Evolutionary conservation across 176 grass and related monocot species (phyloP).

Genomic region (Avena sativa): DNA sequence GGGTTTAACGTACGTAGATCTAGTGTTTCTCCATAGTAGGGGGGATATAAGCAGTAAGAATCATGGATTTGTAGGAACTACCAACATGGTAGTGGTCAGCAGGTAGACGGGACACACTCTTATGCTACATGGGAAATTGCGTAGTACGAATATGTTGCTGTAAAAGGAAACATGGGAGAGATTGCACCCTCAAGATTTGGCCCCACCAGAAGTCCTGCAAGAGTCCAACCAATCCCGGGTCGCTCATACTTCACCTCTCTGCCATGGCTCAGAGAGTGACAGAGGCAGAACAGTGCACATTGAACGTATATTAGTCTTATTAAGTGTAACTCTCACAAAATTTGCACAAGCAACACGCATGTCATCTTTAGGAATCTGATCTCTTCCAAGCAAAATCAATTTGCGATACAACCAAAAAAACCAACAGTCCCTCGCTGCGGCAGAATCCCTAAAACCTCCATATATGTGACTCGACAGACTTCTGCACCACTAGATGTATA

Average conservation of each 20-base stretch:
- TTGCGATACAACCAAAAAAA: not conserved
- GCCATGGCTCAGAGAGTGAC: not conserved
- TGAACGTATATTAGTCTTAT: not conserved
- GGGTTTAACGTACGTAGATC: constrained; percentile 33
- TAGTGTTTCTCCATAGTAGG: not conserved
- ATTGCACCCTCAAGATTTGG: not conserved
- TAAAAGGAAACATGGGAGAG: not conserved
- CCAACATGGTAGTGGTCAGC: not conserved
- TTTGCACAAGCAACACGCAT: not conserved
- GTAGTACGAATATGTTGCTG: not conserved
- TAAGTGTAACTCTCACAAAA: not conserved
- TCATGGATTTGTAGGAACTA: constrained; percentile 2
- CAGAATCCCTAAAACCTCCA: not conserved
- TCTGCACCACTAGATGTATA: not conserved
- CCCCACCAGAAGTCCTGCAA: not conserved
- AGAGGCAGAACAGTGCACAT: not conserved
- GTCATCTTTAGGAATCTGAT: not conserved
- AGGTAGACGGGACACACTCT: not conserved
- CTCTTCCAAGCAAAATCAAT: not conserved
- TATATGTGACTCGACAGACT: not conserved
- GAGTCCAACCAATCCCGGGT: not conserved
- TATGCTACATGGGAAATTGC: not conserved
- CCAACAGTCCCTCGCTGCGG: not conserved
- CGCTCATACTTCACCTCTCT: not conserved
- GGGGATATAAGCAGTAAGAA: not conserved